Conservation (phyloP, 2,329 filamentous ascomycete genomes). For the Verticillium zaregamsianum region DNA sequence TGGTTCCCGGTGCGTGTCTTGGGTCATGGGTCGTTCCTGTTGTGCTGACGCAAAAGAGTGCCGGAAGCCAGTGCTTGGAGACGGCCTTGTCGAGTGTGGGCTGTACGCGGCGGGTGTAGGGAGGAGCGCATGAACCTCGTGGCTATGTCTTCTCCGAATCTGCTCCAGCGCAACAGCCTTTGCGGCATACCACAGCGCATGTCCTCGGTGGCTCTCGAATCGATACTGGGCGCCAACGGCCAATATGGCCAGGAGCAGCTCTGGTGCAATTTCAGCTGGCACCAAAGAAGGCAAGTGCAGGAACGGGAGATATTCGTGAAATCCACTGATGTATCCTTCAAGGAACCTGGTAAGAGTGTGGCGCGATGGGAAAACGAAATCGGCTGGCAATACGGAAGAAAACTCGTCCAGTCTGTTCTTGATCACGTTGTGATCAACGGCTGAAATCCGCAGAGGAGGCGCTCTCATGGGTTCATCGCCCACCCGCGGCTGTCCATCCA, state of each 20-base stretch:
- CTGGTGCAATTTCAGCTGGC: constrained; percentile 60
- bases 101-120: constrained; percentile 56
- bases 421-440: constrained; percentile 50
- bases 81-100: constrained; percentile 55
- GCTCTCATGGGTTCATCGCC: constrained; percentile 37
- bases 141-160: constrained; percentile 52
- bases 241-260: constrained; percentile 63
- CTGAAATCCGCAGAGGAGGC: constrained; percentile 43
- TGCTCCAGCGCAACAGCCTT: constrained; percentile 56
- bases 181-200: constrained; percentile 58
- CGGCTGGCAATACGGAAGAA: constrained; percentile 52
- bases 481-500: constrained; percentile 28
- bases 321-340: constrained; percentile 66
- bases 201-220: constrained; percentile 55
- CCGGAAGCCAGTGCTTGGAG: constrained; percentile 51
- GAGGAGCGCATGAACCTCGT: constrained; percentile 51
- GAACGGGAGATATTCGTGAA: constrained; percentile 54
- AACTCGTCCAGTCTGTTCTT: constrained; percentile 59
- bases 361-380: constrained; percentile 65
- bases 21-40: constrained; percentile 51
- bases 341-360: constrained; percentile 66
- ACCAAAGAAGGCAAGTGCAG: constrained; percentile 65
- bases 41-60: constrained; percentile 57
- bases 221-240: constrained; percentile 65
- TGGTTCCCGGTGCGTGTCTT: constrained; percentile 55